These are phyloP conservation scores for Vitis labrusca DNA, from an alignment of 164 flowering plant genomes.

Conservation along the genomic window DNA sequence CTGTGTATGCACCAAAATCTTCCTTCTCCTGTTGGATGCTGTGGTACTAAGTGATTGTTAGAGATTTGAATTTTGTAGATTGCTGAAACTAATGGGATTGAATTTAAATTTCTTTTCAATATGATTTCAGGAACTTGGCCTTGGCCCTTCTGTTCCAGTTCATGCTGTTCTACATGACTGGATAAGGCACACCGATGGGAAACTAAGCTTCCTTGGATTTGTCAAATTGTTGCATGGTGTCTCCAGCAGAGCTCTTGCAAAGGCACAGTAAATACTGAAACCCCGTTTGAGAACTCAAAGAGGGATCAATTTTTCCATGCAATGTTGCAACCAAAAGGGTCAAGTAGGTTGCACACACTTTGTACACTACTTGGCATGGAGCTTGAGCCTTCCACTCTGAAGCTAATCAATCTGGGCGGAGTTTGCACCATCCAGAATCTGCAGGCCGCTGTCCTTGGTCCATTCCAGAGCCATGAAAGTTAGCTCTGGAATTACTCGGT, in stretches of 20 bases:
- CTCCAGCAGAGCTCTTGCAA: slow-evolving; percentile 59
- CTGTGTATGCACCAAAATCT: neutral
- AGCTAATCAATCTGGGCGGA: neutral
- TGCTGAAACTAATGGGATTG: neutral
- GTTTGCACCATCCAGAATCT: neutral
- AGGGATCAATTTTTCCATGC: neutral
- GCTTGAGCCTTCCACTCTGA: neutral
- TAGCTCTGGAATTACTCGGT: neutral
- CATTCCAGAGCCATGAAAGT: neutral
- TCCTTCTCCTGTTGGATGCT: neutral
- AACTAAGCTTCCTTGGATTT: slow-evolving; percentile 93
- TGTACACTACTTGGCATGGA: neutral
- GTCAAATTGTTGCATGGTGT: slow-evolving; percentile 83
- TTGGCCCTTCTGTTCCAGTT: slow-evolving; percentile 81
- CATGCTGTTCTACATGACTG: slow-evolving; percentile 90
- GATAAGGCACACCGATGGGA: slow-evolving; percentile 92
- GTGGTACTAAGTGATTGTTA: neutral
- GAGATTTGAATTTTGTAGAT: neutral
- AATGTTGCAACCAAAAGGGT: no score
- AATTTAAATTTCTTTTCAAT: neutral
- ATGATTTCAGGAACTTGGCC: slow-evolving; percentile 79
- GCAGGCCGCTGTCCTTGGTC: neutral
- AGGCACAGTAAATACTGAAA: slow-evolving; percentile 33
- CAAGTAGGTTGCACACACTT: no score
- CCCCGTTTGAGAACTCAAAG: neutral